These are phyloP conservation scores for Zoysia matrella DNA, from an alignment of 202 grass and related monocot genomes.

Conservation along the genomic window DNA sequence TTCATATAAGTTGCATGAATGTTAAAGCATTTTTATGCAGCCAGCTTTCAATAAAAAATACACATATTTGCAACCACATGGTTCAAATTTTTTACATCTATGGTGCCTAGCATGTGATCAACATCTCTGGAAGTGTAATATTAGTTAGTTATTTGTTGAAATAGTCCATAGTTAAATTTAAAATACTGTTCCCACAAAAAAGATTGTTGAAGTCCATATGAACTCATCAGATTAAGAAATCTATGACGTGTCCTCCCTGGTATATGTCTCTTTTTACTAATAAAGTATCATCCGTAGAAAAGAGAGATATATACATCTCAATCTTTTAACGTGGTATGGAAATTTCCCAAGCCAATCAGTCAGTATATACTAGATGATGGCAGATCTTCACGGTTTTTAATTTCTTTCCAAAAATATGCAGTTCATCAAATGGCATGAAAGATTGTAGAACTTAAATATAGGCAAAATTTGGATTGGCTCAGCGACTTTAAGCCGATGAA, in stretches of 20 bases:
- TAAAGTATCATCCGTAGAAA: constrained; percentile 2
- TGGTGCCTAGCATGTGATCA: neutral
- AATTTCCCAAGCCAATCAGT: too few relatives aligned
- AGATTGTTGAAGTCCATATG: neutral
- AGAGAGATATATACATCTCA: neutral
- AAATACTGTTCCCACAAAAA: neutral
- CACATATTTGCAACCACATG: neutral
- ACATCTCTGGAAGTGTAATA: constrained; percentile 28
- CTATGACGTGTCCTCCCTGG: neutral
- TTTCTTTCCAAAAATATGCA: too few relatives aligned
- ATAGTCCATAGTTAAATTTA: neutral
- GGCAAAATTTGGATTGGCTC: neutral
- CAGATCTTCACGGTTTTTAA: too few relatives aligned
- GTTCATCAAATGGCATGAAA: too few relatives aligned
- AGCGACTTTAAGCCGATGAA: neutral
- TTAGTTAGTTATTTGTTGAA: constrained; percentile 6
- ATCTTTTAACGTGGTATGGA: neutral
- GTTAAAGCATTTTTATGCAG: neutral
- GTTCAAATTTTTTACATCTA: neutral
- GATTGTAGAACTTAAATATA: too few relatives aligned
- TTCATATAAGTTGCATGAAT: constrained; percentile 3
- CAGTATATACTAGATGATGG: too few relatives aligned
- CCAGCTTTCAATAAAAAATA: neutral
- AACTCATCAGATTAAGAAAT: too few relatives aligned
- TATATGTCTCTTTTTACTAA: constrained; percentile 29